Evolutionary conservation across 208 protist genomes (phyloP).

Genomic region (Angomonas deanei): DNA sequence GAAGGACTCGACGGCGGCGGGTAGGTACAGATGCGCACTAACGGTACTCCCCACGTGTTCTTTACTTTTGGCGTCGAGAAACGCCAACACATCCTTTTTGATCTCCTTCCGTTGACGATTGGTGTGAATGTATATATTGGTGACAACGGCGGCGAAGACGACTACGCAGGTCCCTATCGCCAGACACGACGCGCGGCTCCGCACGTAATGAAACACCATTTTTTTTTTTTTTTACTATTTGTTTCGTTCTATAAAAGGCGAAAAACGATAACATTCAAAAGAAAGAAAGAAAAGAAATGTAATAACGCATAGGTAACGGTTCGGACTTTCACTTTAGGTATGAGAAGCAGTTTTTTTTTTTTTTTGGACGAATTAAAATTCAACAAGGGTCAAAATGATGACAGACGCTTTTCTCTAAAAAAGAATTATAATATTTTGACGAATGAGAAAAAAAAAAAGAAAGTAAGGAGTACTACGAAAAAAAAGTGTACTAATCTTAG

Average conservation of each 20-base stretch:
- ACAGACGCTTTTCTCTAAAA: neutral
- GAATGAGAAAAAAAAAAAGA: slow-evolving; percentile 1
- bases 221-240: slow-evolving; percentile 1
- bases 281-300: slow-evolving; percentile 6
- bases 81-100: too few species aligned
- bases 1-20: too few species aligned
- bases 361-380: neutral
- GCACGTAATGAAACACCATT: too few species aligned
- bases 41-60: too few species aligned
- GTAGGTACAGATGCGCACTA: too few species aligned
- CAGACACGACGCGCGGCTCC: too few species aligned
- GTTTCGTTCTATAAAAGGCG: neutral
- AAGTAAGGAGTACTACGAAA: neutral
- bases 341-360: neutral
- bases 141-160: too few species aligned
- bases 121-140: too few species aligned
- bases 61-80: too few species aligned
- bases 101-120: too few species aligned
- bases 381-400: neutral
- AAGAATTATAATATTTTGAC: neutral
- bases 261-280: slow-evolving; percentile 4
- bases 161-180: too few species aligned
- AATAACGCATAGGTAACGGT: neutral
- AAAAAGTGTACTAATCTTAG: too few species aligned
- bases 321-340: neutral